These are phyloP conservation scores for Solanum clarkiae DNA, from an alignment of 257 asterid species.

Conservation along the genomic window DNA sequence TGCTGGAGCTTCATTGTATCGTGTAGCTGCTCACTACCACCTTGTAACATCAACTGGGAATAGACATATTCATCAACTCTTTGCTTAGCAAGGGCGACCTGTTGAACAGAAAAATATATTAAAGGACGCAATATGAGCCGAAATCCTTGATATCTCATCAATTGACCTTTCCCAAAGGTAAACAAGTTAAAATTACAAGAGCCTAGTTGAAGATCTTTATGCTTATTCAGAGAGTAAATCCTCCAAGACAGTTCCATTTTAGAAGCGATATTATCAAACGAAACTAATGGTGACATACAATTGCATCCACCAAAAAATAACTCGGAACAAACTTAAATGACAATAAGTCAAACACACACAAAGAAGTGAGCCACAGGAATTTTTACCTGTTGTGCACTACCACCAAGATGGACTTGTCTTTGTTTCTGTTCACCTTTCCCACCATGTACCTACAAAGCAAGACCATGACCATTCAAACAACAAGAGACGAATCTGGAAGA, in stretches of 20 bases:
- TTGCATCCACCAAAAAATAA: not conserved
- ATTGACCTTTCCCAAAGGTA: not conserved
- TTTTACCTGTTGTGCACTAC: constrained; percentile 76
- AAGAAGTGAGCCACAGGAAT: not conserved
- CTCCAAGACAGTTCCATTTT: not conserved
- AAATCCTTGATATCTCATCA: not conserved
- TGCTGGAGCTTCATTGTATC: constrained; percentile 14
- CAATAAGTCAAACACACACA: not conserved
- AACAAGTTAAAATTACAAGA: not conserved
- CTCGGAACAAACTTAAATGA: not conserved
- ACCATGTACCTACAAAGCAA: constrained; percentile 60
- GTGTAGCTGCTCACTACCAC: constrained; percentile 36
- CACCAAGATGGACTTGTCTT: constrained; percentile 86
- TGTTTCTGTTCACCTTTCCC: constrained; percentile 81
- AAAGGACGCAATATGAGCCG: not conserved
- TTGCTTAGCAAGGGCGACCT: constrained; percentile 83
- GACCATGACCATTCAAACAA: not conserved
- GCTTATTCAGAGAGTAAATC: not conserved
- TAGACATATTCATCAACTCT: constrained; percentile 85
- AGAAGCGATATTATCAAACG: not conserved
- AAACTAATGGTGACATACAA: not conserved
- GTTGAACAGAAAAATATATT: not conserved
- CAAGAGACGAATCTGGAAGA: not conserved
- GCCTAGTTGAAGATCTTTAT: not conserved
- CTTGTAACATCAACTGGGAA: constrained; percentile 71